These are phyloP conservation scores for Arthrocladium fulminans DNA, from an alignment of 2,329 filamentous ascomycete species.

Conservation along the genomic window DNA sequence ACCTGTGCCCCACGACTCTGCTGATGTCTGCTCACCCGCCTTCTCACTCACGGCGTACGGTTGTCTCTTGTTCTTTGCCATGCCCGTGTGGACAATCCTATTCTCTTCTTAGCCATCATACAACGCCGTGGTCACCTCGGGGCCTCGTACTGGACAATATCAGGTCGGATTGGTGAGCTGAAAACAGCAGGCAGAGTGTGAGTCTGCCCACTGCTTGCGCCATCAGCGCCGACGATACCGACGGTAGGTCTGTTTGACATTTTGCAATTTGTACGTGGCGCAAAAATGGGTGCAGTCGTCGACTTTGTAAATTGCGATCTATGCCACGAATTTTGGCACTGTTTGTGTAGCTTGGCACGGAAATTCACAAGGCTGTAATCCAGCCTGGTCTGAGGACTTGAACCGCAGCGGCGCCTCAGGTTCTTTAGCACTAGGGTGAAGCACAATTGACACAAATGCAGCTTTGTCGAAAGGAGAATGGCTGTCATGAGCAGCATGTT, in stretches of 20 bases:
- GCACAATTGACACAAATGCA: too few species aligned
- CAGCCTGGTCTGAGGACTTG: too few species aligned
- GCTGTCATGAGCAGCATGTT: too few species aligned
- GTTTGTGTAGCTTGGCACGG: too few species aligned
- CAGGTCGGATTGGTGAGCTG: slow-evolving; percentile 91
- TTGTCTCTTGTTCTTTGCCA: slow-evolving; percentile 99
- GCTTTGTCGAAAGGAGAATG: too few species aligned
- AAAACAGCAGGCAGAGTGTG: slow-evolving; percentile 95
- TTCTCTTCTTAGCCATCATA: slow-evolving; percentile 28
- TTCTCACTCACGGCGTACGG: slow-evolving; percentile 99
- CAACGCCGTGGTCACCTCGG: not conserved
- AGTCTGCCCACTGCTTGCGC: slow-evolving; percentile 79
- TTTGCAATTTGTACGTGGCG: slow-evolving; percentile 15
- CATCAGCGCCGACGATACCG: slow-evolving; percentile 93
- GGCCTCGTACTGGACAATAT: slow-evolving; percentile 83
- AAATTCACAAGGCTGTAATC: too few species aligned
- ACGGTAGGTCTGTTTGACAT: slow-evolving; percentile 98
- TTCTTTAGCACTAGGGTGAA: too few species aligned
- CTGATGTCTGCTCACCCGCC: slow-evolving; percentile 99
- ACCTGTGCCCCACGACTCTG: slow-evolving; percentile 99
- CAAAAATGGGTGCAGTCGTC: not conserved
- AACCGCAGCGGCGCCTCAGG: too few species aligned
- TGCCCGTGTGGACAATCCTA: slow-evolving; percentile 82
- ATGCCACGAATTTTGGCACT: too few species aligned
- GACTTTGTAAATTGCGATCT: not conserved